These are phyloP conservation scores for Suillus subalutaceus DNA, from an alignment of 768 basidiomycete genomes.

Conservation along the genomic window DNA sequence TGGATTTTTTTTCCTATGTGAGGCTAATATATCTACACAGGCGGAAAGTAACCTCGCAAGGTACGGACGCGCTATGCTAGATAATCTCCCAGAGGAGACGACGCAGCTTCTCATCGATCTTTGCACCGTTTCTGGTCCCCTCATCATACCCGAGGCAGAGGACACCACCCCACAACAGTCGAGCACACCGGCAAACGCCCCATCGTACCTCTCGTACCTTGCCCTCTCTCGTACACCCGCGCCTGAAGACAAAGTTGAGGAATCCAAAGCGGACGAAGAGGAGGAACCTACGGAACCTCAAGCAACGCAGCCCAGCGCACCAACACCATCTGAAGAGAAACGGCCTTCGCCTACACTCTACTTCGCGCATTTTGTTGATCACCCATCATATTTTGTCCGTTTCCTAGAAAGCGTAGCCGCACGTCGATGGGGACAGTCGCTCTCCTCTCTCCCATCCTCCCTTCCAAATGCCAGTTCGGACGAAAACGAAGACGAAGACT, in stretches of 20 bases:
- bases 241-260: conserved; percentile 19
- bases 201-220: conserved; percentile 82
- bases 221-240: conserved; percentile 64
- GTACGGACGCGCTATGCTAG: conserved; percentile 87
- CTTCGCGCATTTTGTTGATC: conserved; percentile 94
- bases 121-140: conserved; percentile 68
- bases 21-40: conserved; percentile 38
- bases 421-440: conserved; percentile 77
- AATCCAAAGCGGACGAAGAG: conserved; percentile 16
- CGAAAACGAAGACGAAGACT: conserved; percentile 52
- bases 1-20: not conserved
- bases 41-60: conserved; percentile 85
- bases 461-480: conserved; percentile 17
- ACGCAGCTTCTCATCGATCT: conserved; percentile 91
- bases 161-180: conserved; percentile 32
- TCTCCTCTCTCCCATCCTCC: conserved; percentile 41
- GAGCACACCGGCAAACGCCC: conserved; percentile 32
- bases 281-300: conserved; percentile 21
- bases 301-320: conserved; percentile 28
- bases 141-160: conserved; percentile 46
- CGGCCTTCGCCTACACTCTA: conserved; percentile 82
- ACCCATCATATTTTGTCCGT: conserved; percentile 76
- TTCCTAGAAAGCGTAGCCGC: conserved; percentile 89
- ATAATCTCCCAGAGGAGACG: conserved; percentile 82
- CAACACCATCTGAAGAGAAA: conserved; percentile 34